Conservation (phyloP, 1,284 basidiomycete genomes). For the Rhodotorula sp. region DNA sequence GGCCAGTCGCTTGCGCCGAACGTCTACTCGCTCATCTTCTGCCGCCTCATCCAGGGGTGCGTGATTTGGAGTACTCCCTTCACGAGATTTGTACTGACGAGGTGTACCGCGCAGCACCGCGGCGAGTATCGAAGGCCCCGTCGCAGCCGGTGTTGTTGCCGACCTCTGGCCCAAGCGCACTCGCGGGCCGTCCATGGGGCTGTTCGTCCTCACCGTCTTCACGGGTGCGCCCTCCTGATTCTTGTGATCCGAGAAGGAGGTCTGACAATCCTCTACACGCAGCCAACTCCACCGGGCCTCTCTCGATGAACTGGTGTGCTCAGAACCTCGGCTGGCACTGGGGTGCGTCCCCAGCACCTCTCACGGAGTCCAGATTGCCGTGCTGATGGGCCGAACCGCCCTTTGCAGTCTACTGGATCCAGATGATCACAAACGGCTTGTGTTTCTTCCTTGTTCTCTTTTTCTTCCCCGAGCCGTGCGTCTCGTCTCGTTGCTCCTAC, state of each 20-base stretch:
- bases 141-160: conserved; percentile 52
- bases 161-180: conserved; percentile 50
- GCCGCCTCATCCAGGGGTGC: conserved; percentile 50
- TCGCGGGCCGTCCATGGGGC: conserved; percentile 53
- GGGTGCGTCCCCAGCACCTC: background rate
- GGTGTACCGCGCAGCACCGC: conserved; percentile 31
- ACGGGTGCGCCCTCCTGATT: background rate
- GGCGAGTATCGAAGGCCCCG: conserved; percentile 49
- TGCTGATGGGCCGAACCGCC: conserved; percentile 7
- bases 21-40: conserved; percentile 49
- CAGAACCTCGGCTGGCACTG: conserved; percentile 44
- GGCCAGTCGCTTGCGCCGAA: conserved; percentile 49
- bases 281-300: conserved; percentile 49
- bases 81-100: background rate
- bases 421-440: conserved; percentile 35
- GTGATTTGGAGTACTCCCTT: background rate
- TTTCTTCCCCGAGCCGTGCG: conserved; percentile 51
- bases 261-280: conserved; percentile 50
- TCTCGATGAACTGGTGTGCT: conserved; percentile 46
- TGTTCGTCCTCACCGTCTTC: conserved; percentile 40
- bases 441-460: conserved; percentile 47
- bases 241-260: too few species aligned
- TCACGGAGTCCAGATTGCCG: too few species aligned
- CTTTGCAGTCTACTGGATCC: conserved; percentile 23
- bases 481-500: too few species aligned